Conservation (phyloP, 2,329 filamentous ascomycete species). For the Sporothrix pseudoabietina region DNA sequence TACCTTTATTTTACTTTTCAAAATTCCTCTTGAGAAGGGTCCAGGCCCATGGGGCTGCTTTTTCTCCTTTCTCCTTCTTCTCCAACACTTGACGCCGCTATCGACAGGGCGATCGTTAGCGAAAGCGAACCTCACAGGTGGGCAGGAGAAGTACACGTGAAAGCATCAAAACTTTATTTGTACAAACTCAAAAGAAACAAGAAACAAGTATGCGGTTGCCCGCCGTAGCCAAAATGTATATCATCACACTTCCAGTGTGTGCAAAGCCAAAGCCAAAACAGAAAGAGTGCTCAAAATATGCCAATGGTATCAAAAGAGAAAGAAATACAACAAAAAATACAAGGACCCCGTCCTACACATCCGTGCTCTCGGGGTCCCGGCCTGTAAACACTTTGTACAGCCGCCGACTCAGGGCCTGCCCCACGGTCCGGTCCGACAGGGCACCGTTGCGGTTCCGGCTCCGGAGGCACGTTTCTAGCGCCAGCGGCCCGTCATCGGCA, state of each 20-base stretch:
- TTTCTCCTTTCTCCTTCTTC: too few relatives aligned
- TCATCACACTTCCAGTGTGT: background rate
- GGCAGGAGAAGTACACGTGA: background rate
- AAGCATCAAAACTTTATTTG: background rate
- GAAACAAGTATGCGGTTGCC: background rate
- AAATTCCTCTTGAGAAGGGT: background rate
- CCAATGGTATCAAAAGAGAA: background rate
- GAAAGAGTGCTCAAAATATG: background rate
- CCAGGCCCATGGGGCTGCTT: too few relatives aligned
- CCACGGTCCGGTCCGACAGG: conserved; percentile 57
- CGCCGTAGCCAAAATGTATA: conserved; percentile 10
- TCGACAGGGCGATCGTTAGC: background rate
- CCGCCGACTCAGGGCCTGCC: conserved; percentile 60
- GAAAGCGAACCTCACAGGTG: background rate
- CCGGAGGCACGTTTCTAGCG: conserved; percentile 64
- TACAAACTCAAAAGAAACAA: too few relatives aligned
- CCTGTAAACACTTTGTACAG: conserved; percentile 63
- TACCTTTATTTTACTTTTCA: background rate
- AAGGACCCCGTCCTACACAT: conserved; percentile 46
- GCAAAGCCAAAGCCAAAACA: background rate
- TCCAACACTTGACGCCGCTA: background rate
- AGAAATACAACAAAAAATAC: background rate
- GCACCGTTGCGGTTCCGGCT: conserved; percentile 60
- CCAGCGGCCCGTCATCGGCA: conserved; percentile 58
- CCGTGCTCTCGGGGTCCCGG: conserved; percentile 56